Evolutionary conservation across 2,329 filamentous ascomycete species (phyloP), one percentile per base, ranked within the genome.

Genomic region (Hypoxylon rubiginosum): DNA sequence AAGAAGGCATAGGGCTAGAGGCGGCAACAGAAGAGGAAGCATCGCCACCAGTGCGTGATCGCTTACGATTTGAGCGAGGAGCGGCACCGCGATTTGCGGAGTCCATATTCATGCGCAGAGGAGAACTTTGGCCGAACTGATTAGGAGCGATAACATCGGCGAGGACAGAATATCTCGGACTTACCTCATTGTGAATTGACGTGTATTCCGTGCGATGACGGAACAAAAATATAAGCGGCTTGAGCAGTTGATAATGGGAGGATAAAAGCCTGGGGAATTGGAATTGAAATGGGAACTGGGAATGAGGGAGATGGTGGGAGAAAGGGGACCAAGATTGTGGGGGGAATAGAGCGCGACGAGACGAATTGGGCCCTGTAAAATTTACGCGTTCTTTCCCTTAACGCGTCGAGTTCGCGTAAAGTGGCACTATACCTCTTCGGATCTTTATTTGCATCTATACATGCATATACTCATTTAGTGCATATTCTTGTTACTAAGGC

Each of bases 31-130:
- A 83, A 28, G 86, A 87, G 3, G 80, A 79, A 30, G 77, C 82
- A 79, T 88, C 84, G 50, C 80, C 85, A 56, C 79, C 81, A 15
- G 81, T 81, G 62, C 86, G 85, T 36, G 85, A 82, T 52, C 87
- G 85, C 76, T 89, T 89, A 72, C 86, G 85, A 74, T 78, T 84
- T 49, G 81, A 78, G 58, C 83, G 81, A 51, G 83, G 78, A 46
- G 81, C 84, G 26, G 86, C 78, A 57, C 93, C 92, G 72, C 93
- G 89, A 81, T 97, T 97, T 74, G 90, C 93, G 70, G 94, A 94
- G 66, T 91, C 89, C 84, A 92, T 91, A 81, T 90, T 93, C 73
- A 90, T 86, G 79, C 91, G 90, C 66, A 97, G 86, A 78, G 94
- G 94, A 79, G 93, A 97, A 84, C 92, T 97, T 43, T 43, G n/a